A percentile compares a stretch with the other conserved stretches of the same genome.
Evolutionary conservation across 75 land plant genomes (phyloP).

Genomic region (Azolla pinnata): DNA sequence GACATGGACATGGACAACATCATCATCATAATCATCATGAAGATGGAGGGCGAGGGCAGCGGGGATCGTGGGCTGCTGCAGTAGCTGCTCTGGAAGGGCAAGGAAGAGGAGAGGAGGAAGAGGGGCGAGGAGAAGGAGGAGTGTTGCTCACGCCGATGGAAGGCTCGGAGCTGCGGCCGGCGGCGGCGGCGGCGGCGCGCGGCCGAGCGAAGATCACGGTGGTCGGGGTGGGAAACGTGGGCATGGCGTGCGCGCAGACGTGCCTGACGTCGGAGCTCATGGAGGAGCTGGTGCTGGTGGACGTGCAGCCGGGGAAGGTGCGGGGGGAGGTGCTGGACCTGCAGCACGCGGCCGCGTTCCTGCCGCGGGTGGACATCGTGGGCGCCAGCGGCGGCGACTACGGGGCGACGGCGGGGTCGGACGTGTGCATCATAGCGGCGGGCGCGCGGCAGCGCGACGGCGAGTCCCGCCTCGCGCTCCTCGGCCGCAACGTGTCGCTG

Average conservation of each 20-base stretch:
- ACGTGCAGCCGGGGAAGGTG: constrained; percentile 58
- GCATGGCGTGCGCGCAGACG: constrained; percentile 90
- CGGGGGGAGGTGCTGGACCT: constrained; percentile 90
- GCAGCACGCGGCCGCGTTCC: constrained; percentile 81
- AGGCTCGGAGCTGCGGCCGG: too few species aligned
- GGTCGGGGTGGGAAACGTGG: constrained; percentile 70
- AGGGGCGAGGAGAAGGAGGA: too few species aligned
- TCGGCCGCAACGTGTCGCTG: constrained; percentile 47
- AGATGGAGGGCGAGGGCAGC: too few species aligned
- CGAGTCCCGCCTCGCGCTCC: constrained; percentile 59
- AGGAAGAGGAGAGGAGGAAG: too few species aligned
- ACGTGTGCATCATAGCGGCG: constrained; percentile 70
- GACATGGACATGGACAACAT: too few species aligned
- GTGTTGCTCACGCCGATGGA: too few species aligned
- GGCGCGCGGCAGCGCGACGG: constrained; percentile 70
- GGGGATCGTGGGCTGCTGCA: too few species aligned
- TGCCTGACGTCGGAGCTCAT: constrained; percentile 68
- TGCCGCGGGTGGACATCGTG: constrained; percentile 52
- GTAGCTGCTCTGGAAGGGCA: too few species aligned
- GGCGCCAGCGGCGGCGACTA: constrained; percentile 65
- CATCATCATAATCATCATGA: too few species aligned
- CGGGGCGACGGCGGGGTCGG: constrained; percentile 54
- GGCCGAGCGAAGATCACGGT: constrained; percentile 51
- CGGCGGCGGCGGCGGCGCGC: too few species aligned
- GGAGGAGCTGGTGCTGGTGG: constrained; percentile 72